Conservation (phyloP, 768 basidiomycete species). For the Rhodotorula babjevae region DNA sequence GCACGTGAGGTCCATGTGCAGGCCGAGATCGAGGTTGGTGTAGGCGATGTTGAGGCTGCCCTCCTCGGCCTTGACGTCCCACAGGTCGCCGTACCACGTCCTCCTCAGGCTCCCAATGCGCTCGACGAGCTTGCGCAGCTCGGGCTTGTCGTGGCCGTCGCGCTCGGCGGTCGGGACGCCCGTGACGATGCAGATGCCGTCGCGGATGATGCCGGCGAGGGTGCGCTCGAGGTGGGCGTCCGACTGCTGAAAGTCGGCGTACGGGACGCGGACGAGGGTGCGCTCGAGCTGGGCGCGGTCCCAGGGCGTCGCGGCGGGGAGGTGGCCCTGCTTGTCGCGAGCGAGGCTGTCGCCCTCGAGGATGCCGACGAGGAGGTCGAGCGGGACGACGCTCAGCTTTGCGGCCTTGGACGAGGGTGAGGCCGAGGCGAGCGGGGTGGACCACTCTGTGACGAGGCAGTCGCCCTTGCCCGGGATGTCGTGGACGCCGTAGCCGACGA, state of each 20-base stretch:
- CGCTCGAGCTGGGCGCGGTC: slow-evolving; percentile 52
- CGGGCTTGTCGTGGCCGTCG: slow-evolving; percentile 57
- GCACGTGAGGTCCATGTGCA: slow-evolving; percentile 89
- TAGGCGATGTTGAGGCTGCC: slow-evolving; percentile 89
- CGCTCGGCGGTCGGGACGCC: slow-evolving; percentile 65
- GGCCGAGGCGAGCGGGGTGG: slow-evolving; percentile 53
- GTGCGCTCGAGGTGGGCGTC: slow-evolving; percentile 55
- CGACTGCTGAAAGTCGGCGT: slow-evolving; percentile 52
- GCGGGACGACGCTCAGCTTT: slow-evolving; percentile 31
- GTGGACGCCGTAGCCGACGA: slow-evolving; percentile 48
- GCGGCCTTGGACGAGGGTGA: background rate
- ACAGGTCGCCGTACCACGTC: slow-evolving; percentile 76
- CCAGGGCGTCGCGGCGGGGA: slow-evolving; percentile 34
- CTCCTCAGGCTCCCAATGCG: slow-evolving; percentile 69
- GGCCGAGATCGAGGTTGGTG: slow-evolving; percentile 77
- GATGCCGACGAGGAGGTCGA: slow-evolving; percentile 41
- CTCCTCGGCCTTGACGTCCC: slow-evolving; percentile 61
- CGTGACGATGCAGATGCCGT: slow-evolving; percentile 68
- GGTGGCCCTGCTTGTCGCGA: background rate
- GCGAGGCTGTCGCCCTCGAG: background rate
- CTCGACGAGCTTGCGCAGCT: slow-evolving; percentile 61
- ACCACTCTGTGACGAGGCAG: slow-evolving; percentile 51
- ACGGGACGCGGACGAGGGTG: slow-evolving; percentile 50
- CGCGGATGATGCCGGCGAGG: slow-evolving; percentile 64
- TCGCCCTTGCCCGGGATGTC: slow-evolving; percentile 46